Percentiles rank a stretch among this genome's conserved stretches.
Conservation (phyloP, 257 asterid species). For the Solanum ossicruentum region DNA sequence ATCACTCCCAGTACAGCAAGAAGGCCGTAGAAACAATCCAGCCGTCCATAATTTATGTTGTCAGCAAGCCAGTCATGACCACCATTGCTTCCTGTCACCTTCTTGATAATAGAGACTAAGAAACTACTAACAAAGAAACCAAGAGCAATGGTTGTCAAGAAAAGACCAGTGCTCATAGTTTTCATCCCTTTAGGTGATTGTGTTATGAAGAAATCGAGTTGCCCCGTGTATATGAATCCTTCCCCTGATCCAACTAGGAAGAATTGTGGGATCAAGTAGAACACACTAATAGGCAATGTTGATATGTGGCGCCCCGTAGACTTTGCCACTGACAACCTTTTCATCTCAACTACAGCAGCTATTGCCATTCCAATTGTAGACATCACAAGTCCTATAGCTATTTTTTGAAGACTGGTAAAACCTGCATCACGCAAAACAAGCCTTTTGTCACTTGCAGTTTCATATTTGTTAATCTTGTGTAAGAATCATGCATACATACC, state of each 20-base stretch:
- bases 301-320: constrained; percentile 6
- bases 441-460: background rate
- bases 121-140: constrained; percentile 81
- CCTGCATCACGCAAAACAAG: constrained; percentile 14
- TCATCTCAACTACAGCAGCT: constrained; percentile 56
- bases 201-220: constrained; percentile 85
- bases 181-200: constrained; percentile 94
- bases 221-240: constrained; percentile 89
- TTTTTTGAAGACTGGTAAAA: constrained; percentile 55
- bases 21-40: constrained; percentile 71
- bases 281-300: constrained; percentile 54
- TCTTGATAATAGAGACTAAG: constrained; percentile 53
- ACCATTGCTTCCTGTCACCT: constrained; percentile 32
- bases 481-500: constrained; percentile 34
- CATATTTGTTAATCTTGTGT: background rate
- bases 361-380: constrained; percentile 73
- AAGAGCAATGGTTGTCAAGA: constrained; percentile 67
- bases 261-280: constrained; percentile 71
- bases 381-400: constrained; percentile 50
- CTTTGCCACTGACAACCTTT: constrained; percentile 52
- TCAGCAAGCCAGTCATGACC: constrained; percentile 76
- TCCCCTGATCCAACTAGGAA: constrained; percentile 81
- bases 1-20: constrained; percentile 47
- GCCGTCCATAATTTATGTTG: constrained; percentile 67
- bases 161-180: constrained; percentile 92